These are phyloP conservation scores for Suhomyces vadensis DNA, from an alignment of 805 yeast genomes.

Conservation along the genomic window DNA sequence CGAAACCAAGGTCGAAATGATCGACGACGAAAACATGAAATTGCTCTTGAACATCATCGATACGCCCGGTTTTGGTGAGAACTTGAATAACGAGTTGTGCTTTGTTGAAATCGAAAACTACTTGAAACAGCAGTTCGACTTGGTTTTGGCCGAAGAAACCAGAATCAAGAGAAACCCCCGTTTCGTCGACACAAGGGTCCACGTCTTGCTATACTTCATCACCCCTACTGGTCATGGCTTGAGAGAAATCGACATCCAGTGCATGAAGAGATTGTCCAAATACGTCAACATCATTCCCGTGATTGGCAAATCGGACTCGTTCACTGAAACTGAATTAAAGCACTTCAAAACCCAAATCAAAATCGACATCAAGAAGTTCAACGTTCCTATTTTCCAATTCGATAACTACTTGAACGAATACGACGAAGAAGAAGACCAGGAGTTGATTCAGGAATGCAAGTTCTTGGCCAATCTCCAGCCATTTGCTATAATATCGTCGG, in stretches of 20 bases:
- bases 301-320: constrained; percentile 75
- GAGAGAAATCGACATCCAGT: constrained; percentile 69
- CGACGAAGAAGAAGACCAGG: constrained; percentile 77
- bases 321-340: constrained; percentile 65
- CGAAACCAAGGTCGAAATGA: constrained; percentile 59
- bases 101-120: constrained; percentile 64
- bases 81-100: constrained; percentile 67
- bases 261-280: constrained; percentile 67
- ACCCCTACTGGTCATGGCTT: constrained; percentile 80
- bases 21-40: constrained; percentile 59
- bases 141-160: constrained; percentile 82
- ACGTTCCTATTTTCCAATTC: constrained; percentile 78
- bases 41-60: constrained; percentile 61
- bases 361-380: constrained; percentile 63
- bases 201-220: constrained; percentile 74
- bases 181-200: constrained; percentile 75
- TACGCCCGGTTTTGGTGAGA: constrained; percentile 79
- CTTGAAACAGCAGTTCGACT: constrained; percentile 75
- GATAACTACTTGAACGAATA: constrained; percentile 47
- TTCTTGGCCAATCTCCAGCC: constrained; percentile 67
- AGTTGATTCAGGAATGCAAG: constrained; percentile 68
- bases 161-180: constrained; percentile 84
- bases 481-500: constrained; percentile 70
- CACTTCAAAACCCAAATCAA: constrained; percentile 60
- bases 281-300: constrained; percentile 85